A percentile compares a stretch with the other conserved stretches of the same genome.
Evolutionary conservation across 2,329 filamentous ascomycete genomes (phyloP).

Genomic region (Trichoderma aggressivum): DNA sequence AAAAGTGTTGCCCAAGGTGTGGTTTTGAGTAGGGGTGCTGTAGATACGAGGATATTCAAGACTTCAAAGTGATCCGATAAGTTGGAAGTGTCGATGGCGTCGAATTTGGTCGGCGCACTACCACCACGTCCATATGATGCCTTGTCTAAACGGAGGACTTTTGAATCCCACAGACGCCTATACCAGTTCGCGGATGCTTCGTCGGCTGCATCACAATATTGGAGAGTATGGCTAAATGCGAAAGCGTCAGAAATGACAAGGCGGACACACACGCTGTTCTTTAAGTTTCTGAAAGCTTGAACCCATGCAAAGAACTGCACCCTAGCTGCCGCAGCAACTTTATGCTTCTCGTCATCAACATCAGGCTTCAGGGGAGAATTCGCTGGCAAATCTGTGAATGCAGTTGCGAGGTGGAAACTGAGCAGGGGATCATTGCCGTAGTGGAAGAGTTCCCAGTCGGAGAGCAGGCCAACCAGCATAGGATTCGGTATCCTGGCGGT

Average conservation of each 20-base stretch:
- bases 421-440: slow-evolving; percentile 50
- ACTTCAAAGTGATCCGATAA: slow-evolving; percentile 39
- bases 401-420: slow-evolving; percentile 56
- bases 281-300: slow-evolving; percentile 35
- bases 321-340: slow-evolving; percentile 36
- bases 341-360: slow-evolving; percentile 20
- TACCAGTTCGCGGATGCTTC: slow-evolving; percentile 40
- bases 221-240: slow-evolving; percentile 50
- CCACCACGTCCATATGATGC: slow-evolving; percentile 37
- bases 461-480: slow-evolving; percentile 38
- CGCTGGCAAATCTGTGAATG: slow-evolving; percentile 37
- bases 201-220: slow-evolving; percentile 34
- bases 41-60: slow-evolving; percentile 40
- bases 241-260: slow-evolving; percentile 49
- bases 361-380: slow-evolving; percentile 38
- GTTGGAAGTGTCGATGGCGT: slow-evolving; percentile 55
- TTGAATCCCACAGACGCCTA: slow-evolving; percentile 38
- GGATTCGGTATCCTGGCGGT: slow-evolving; percentile 41
- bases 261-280: slow-evolving; percentile 38
- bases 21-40: slow-evolving; percentile 45
- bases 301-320: slow-evolving; percentile 48
- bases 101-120: slow-evolving; percentile 43
- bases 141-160: slow-evolving; percentile 41
- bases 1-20: slow-evolving; percentile 45
- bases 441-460: slow-evolving; percentile 39